phyloP scores from a whole-genome alignment of 2,329 filamentous ascomycete genomes.

The Botrytis hyacinthi region DNA sequence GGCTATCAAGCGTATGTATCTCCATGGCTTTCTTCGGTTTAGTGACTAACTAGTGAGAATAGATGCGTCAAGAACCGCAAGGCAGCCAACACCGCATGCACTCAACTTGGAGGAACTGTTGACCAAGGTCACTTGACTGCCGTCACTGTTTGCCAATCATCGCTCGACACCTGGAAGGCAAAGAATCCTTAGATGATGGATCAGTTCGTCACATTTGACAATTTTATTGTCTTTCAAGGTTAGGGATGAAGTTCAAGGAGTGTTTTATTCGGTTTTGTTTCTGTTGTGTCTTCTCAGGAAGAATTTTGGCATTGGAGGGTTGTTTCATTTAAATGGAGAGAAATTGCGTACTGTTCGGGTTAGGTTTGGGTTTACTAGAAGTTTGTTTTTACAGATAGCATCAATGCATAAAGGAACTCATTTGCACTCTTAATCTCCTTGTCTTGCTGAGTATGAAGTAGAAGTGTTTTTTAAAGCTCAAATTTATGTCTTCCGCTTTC shows the following conservation, averaged over 20 bases:
- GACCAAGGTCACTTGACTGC: not conserved
- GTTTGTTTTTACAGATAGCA: not conserved
- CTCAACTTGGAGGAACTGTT: not conserved
- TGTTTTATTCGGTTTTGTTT: not conserved
- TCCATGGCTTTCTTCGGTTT: not conserved
- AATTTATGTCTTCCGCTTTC: not conserved
- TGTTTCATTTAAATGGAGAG: not conserved
- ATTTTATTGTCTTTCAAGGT: not conserved
- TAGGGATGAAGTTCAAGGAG: not conserved
- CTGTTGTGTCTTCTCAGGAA: not conserved
- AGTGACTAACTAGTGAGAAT: not conserved
- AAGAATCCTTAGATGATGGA: not conserved
- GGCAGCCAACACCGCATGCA: not conserved
- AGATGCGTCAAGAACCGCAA: not conserved
- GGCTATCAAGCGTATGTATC: not conserved
- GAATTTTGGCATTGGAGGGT: not conserved
- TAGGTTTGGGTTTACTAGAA: not conserved
- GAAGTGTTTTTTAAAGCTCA: not conserved
- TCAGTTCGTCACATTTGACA: not conserved
- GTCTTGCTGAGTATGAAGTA: not conserved
- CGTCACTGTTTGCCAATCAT: not conserved
- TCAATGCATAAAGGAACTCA: not conserved
- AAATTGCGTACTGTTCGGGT: not conserved
- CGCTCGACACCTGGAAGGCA: not conserved
- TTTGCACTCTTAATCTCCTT: not conserved